phyloP scores from a whole-genome alignment of 2,329 filamentous ascomycete genomes.

The Diaporthe ilicicola region DNA sequence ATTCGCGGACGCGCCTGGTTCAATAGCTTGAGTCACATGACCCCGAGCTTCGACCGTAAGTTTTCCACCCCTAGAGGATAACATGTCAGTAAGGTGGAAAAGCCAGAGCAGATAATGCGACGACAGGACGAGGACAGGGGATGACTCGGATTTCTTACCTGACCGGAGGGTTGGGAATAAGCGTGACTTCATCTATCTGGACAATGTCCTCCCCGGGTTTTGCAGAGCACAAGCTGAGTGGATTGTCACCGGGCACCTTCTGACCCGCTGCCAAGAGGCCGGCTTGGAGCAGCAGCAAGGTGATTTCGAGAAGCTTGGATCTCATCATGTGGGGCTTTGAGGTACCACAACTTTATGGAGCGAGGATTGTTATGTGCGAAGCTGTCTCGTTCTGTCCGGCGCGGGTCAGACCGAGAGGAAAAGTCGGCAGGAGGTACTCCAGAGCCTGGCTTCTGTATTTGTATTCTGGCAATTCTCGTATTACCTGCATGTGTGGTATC shows the following conservation, averaged over 20 bases:
- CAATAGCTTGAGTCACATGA: not conserved
- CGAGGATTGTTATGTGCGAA: not conserved
- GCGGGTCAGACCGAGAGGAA: not conserved
- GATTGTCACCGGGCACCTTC: not conserved
- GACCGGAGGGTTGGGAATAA: not conserved
- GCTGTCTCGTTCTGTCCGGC: not conserved
- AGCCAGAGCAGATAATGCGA: not conserved
- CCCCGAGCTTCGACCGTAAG: not conserved
- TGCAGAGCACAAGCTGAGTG: not conserved
- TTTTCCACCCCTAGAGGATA: not conserved
- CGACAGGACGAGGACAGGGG: not conserved
- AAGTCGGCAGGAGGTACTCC: no score
- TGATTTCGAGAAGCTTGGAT: not conserved
- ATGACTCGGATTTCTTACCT: not conserved
- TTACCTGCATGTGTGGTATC: not conserved
- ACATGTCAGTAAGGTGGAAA: not conserved
- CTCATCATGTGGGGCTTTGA: not conserved
- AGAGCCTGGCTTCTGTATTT: not conserved
- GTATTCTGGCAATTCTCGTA: not conserved
- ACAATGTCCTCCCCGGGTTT: not conserved
- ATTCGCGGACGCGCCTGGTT: not conserved
- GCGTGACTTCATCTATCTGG: not conserved
- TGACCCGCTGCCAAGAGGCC: not conserved
- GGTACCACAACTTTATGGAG: not conserved
- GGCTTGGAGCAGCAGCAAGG: not conserved